A percentile compares a stretch with the other conserved stretches of the same genome.
These are phyloP conservation scores for Brassica nigra DNA, from an alignment of 345 rosid species.

Conservation along the genomic window DNA sequence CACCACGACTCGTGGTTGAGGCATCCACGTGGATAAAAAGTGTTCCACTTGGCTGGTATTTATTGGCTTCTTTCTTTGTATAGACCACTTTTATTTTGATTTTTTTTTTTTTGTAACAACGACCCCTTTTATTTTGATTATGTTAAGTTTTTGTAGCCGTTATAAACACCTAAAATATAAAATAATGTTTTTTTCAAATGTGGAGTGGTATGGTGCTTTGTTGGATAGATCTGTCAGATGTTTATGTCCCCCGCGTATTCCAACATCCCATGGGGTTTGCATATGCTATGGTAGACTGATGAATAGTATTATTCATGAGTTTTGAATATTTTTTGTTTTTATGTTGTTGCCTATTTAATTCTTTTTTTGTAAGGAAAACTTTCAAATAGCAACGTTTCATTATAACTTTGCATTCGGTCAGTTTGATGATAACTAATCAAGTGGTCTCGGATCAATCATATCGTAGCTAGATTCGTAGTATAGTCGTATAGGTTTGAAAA, in stretches of 20 bases:
- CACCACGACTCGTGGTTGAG: slow-evolving; percentile 34
- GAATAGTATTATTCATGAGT: slow-evolving; percentile 28
- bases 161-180: not conserved
- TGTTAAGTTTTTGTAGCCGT: slow-evolving; percentile 28
- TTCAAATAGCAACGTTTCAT: not conserved
- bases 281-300: slow-evolving; percentile 24
- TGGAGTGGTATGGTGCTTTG: slow-evolving; percentile 13
- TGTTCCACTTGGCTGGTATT: slow-evolving; percentile 1
- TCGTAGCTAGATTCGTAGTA: slow-evolving; percentile 10
- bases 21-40: slow-evolving; percentile 43
- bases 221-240: slow-evolving; percentile 32
- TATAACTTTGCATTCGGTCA: not conserved
- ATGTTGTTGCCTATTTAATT: slow-evolving; percentile 3
- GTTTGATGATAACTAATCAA: slow-evolving; percentile 16
- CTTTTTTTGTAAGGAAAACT: not conserved
- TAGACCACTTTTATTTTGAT: not conserved
- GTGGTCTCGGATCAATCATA: not conserved
- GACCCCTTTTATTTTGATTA: not conserved
- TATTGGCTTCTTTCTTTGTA: slow-evolving; percentile 26
- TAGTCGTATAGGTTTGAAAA: not conserved
- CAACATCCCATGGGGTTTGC: slow-evolving; percentile 40
- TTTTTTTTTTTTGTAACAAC: not conserved
- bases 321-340: slow-evolving; percentile 20
- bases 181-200: not conserved
- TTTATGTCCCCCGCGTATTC: slow-evolving; percentile 42